phyloP scores from a whole-genome alignment of 2,329 filamentous ascomycete species.

The Pseudocercospora macadamiae region DNA sequence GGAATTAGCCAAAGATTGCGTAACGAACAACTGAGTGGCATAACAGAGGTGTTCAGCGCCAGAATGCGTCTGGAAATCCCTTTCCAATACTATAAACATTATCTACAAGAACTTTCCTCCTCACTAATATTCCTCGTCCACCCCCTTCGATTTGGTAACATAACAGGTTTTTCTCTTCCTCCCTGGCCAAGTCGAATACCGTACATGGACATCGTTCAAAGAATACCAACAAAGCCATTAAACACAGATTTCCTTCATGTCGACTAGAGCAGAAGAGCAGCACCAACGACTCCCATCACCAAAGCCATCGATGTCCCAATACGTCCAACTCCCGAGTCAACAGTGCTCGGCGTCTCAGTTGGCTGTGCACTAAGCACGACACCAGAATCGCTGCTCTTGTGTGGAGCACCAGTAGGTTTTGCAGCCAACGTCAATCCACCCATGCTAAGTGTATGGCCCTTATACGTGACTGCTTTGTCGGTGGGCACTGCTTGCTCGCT shows the following conservation, averaged over 20 bases:
- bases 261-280: background rate
- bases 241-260: background rate
- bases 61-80: too few relatives aligned
- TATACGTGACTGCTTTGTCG: conserved; percentile 8
- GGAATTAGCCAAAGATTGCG: too few relatives aligned
- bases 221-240: background rate
- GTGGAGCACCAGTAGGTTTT: conserved; percentile 3
- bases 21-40: too few relatives aligned
- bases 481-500: background rate
- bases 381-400: background rate
- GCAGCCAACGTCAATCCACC: conserved; percentile 20
- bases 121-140: background rate
- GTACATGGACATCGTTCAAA: background rate
- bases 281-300: background rate
- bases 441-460: conserved; percentile 18
- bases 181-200: background rate
- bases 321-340: background rate
- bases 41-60: too few relatives aligned
- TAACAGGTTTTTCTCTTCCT: background rate
- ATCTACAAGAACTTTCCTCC: background rate
- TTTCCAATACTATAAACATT: too few relatives aligned
- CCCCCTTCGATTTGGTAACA: background rate
- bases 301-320: background rate
- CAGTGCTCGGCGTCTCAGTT: background rate
- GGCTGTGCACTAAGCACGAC: background rate